A percentile compares a stretch with the other conserved stretches of the same genome.
Evolutionary conservation across 2,329 filamentous ascomycete species (phyloP).

Genomic region (Biscogniauxia marginata): DNA sequence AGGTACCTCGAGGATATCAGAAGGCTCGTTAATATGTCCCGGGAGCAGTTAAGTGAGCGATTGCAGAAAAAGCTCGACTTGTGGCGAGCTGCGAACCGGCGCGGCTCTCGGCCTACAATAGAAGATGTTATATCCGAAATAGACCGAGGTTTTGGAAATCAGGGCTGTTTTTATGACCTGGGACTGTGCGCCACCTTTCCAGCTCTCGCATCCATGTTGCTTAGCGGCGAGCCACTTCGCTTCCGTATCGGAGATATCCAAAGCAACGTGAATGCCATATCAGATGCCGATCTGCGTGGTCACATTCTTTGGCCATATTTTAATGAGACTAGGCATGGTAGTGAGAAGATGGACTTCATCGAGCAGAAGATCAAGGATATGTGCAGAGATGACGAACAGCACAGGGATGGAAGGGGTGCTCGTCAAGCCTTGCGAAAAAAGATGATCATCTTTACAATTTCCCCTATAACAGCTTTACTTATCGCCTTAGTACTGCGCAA

Average conservation of each 20-base stretch:
- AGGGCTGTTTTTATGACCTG: slow-evolving; percentile 5
- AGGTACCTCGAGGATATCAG: slow-evolving; percentile 1
- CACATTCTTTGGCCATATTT: slow-evolving; percentile 1
- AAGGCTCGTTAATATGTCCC: not conserved
- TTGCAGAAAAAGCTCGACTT: not conserved
- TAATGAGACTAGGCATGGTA: not conserved
- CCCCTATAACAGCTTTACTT: not conserved
- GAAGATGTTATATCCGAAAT: slow-evolving; percentile 8
- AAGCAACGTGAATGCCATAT: slow-evolving; percentile 3
- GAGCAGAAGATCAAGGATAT: not conserved
- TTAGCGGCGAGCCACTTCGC: not conserved
- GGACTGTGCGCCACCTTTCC: slow-evolving; percentile 7
- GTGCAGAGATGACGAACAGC: slow-evolving; percentile 1
- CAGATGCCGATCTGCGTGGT: not conserved
- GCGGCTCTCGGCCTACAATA: slow-evolving; percentile 1
- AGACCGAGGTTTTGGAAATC: slow-evolving; percentile 4
- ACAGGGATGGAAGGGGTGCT: not conserved
- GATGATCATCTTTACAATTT: slow-evolving; percentile 4
- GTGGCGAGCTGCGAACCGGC: no score
- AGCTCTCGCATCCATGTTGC: slow-evolving; percentile 3
- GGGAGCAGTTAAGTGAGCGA: not conserved
- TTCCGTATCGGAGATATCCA: not conserved
- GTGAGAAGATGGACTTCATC: slow-evolving; percentile 4
- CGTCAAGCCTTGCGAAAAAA: slow-evolving; percentile 1
- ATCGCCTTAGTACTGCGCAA: slow-evolving; percentile 2